A percentile compares a stretch with the other conserved stretches of the same genome.
Conservation (phyloP, 2,329 filamentous ascomycete species). For the Nothopassalora personata region DNA sequence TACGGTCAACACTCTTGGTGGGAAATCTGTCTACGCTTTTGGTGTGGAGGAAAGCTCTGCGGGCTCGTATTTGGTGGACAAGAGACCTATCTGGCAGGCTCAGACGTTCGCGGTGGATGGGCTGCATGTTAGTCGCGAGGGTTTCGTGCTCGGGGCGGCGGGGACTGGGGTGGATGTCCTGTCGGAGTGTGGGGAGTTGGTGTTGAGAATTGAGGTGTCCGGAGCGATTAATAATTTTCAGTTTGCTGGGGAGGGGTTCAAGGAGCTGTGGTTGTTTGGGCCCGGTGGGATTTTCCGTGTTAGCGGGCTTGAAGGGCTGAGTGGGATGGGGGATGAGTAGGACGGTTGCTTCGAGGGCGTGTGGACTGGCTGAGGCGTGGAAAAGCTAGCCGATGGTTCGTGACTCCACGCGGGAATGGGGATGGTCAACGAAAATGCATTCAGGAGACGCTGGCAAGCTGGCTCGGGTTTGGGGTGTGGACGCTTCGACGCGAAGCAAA, state of each 20-base stretch:
- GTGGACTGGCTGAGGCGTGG: too few species aligned
- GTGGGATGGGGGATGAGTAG: conserved; percentile 12
- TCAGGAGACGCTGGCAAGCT: too few species aligned
- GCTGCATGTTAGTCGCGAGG: conserved; percentile 18
- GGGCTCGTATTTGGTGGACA: conserved; percentile 16
- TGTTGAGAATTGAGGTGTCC: conserved; percentile 19
- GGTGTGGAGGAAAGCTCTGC: conserved; percentile 15
- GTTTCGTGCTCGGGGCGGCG: conserved; percentile 17
- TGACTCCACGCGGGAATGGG: not conserved
- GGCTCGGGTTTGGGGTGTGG: not conserved
- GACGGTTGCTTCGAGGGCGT: not conserved
- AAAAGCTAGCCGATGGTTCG: too few species aligned
- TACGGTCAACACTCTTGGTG: conserved; percentile 11
- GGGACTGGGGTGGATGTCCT: conserved; percentile 21
- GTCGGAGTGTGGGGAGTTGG: conserved; percentile 15
- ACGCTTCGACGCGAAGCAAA: not conserved
- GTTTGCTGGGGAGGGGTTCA: conserved; percentile 13
- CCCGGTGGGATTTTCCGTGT: conserved; percentile 15
- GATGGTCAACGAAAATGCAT: not conserved
- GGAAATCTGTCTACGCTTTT: conserved; percentile 17
- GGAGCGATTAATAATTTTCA: conserved; percentile 20
- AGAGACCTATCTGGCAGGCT: conserved; percentile 17
- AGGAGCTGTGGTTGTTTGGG: conserved; percentile 20
- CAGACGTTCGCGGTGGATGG: conserved; percentile 18
- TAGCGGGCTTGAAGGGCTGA: conserved; percentile 8